Evolutionary conservation across 2,329 filamentous ascomycete species (phyloP), one percentile per base, ranked within the genome.

Genomic region (Emmonsiellopsis sp.): DNA sequence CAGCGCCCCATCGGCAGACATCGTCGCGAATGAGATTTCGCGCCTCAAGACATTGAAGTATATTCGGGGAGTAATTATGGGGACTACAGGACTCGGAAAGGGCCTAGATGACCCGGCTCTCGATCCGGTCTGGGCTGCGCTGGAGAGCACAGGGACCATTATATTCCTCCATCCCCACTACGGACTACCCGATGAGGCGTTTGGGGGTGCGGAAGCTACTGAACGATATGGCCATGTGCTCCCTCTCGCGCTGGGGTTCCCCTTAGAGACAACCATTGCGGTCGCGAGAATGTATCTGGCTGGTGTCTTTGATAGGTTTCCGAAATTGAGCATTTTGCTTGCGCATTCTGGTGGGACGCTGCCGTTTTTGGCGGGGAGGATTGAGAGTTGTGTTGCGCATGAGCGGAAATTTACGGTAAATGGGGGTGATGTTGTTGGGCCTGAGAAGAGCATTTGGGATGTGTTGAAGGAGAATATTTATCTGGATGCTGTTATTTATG

Each of bases 91-190:
- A 0, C 74, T 95, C 0, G 90, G 89, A 0, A 74, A 79, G 9
- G 90, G 91, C 0, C 77, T 96, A 1, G 91, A 96, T 65, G 91
- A 96, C 67, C 77, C 80, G 2, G 70, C 72, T 0, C 72, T 96
- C 31, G 77, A 92, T 37, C 83, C 86, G 0, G 78, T 96, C 9
- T 88, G 89, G 69, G 68, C 77, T 9, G 83, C 85, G 0, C 70
- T 96, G 1, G 81, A 88, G 42, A 77, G 79, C 42, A 79, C 80
- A 0, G 68, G 75, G 6, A 74, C 88, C 36, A 74, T 87, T 27
- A 75, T 95, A 48, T 96, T 96, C 72, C 69, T 96, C 50, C 91
- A 96, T 69, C 91, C 91, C 32, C 91, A 96, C 70, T 95, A 96
- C 66, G 91, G 91, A 1, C 79, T 96, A 2, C 90, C 89, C 0